Base-by-base conservation (phyloP, 2,329 filamentous ascomycete species). In the Cladophialophora bantiana region DNA sequence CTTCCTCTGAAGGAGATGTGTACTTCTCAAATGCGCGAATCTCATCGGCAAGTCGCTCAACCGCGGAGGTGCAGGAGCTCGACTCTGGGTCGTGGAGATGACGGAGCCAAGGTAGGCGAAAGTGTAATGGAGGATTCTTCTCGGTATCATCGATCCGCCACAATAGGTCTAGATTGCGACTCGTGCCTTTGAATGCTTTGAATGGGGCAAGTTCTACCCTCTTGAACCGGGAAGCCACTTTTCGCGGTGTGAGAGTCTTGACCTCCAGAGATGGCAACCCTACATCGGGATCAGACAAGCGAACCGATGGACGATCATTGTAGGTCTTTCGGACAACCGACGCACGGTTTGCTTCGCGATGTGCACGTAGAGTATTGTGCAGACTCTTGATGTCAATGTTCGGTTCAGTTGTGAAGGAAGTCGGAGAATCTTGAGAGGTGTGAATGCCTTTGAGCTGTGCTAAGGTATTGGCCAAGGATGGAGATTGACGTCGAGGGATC, bases 21-120 rank as follows among this genome's bases (percentile, higher is more conserved):
- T 82, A 85, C 15, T 67, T 62, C 20, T 79, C 78, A 60, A 86
- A 82, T 1, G 78, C 78, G 38, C 71, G 68, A 45, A 87, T 80
- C 73, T 86, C 84, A n/a, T 74, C 75, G 63, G 76, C 72, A n/a
- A 84, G 73, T 15, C 75, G 72, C 26, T 68, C 65, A n/a, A 60
- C 31, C 4, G 68, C 65, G 15, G 68, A 62, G 2, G 36, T 9
- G 50, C 48, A 65, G 6, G 26, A 18, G 7, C 12, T 38, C 1
- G 53, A 26, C 7, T 31, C 26, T 20, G 35, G 0, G 18, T 55
- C 36, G 20, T 56, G 18, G 13, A 68, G 36, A 34, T 62, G 52
- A 35, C 38, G 60, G 12, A 68, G 57, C 68, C 68, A 70, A 20
- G 68, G 68, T 10, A 70, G 59, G 42, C 65, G 68, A 31, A 35